Evolutionary conservation across 495 filamentous ascomycete genomes (phyloP).

Genomic region (Amniculicola lignicola): DNA sequence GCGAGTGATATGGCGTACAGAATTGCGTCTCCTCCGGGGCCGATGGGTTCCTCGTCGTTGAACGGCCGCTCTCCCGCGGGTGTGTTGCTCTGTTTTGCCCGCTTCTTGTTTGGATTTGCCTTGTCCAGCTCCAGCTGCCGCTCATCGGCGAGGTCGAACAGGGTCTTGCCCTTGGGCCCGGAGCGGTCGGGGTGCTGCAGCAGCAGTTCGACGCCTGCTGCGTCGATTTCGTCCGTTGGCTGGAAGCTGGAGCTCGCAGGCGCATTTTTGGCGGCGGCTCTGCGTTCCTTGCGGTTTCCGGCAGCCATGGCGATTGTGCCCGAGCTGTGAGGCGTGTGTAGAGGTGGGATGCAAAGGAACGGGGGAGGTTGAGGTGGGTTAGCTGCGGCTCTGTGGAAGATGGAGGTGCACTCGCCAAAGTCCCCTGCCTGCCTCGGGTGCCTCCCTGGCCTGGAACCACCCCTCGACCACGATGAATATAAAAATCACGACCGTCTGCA

Average conservation of each 20-base stretch:
- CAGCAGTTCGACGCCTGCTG: slow-evolving; percentile 37
- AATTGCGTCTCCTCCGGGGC: slow-evolving; percentile 57
- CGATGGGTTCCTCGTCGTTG: slow-evolving; percentile 44
- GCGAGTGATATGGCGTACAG: slow-evolving; percentile 69
- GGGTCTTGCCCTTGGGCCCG: slow-evolving; percentile 53
- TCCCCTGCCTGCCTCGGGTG: background rate
- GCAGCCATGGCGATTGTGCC: slow-evolving; percentile 22
- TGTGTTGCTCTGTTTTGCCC: slow-evolving; percentile 37
- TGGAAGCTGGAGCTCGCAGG: slow-evolving; percentile 32
- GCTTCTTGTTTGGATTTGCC: slow-evolving; percentile 28
- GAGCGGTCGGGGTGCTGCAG: slow-evolving; percentile 61
- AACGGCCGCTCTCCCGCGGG: slow-evolving; percentile 30
- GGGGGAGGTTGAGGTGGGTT: background rate
- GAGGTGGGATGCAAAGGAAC: background rate
- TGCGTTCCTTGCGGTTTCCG: slow-evolving; percentile 47
- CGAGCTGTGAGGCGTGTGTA: slow-evolving; percentile 11
- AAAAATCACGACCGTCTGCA: slow-evolving; percentile 50
- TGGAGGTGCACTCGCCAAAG: background rate
- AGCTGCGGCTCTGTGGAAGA: slow-evolving; percentile 22
- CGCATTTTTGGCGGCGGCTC: slow-evolving; percentile 16
- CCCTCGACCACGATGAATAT: background rate
- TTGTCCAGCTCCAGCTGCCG: slow-evolving; percentile 38
- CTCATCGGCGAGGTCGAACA: slow-evolving; percentile 63
- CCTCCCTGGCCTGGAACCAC: slow-evolving; percentile 28
- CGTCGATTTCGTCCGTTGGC: slow-evolving; percentile 45